Percentiles rank a stretch among this genome's conserved stretches.
These are phyloP conservation scores for Mariannaea elegans DNA, from an alignment of 2,329 filamentous ascomycete species.

Conservation along the genomic window DNA sequence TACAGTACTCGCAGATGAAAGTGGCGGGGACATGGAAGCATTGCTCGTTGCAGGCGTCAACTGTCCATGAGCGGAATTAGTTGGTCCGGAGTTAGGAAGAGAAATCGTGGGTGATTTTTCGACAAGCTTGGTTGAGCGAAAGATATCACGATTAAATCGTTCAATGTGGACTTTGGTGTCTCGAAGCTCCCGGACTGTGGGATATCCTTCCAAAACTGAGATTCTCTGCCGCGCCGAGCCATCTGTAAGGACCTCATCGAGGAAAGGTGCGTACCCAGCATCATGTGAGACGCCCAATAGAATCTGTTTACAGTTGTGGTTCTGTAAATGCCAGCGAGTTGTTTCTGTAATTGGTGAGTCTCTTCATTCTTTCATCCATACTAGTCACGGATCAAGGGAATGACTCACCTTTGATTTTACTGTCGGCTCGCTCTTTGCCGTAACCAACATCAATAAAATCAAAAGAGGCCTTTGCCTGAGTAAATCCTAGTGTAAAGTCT, in stretches of 20 bases:
- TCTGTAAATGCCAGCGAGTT: conserved; percentile 65
- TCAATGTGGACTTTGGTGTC: conserved; percentile 57
- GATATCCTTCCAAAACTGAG: conserved; percentile 63
- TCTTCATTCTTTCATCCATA: neutral
- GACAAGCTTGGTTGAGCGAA: conserved; percentile 62
- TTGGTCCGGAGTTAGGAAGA: conserved; percentile 19
- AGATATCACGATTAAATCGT: conserved; percentile 57
- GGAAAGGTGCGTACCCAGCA: conserved; percentile 66
- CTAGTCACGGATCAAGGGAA: neutral
- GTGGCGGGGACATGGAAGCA: conserved; percentile 34
- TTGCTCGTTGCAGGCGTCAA: conserved; percentile 39
- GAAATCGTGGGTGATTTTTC: conserved; percentile 41
- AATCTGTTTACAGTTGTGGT: conserved; percentile 69
- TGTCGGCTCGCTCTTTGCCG: conserved; percentile 66
- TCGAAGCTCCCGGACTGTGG: conserved; percentile 59
- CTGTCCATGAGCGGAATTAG: conserved; percentile 9
- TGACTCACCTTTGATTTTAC: conserved; percentile 66
- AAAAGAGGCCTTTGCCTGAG: conserved; percentile 65
- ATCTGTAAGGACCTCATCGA: conserved; percentile 63
- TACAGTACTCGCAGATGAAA: conserved; percentile 11
- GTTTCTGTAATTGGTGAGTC: conserved; percentile 50
- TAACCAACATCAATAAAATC: conserved; percentile 71
- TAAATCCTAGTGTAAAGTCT: conserved; percentile 69
- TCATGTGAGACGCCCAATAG: conserved; percentile 71
- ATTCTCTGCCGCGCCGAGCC: conserved; percentile 54